Evolutionary conservation across 805 yeast genomes (phyloP).

Genomic region (Cyberlindnera xishuangbannaensis): DNA sequence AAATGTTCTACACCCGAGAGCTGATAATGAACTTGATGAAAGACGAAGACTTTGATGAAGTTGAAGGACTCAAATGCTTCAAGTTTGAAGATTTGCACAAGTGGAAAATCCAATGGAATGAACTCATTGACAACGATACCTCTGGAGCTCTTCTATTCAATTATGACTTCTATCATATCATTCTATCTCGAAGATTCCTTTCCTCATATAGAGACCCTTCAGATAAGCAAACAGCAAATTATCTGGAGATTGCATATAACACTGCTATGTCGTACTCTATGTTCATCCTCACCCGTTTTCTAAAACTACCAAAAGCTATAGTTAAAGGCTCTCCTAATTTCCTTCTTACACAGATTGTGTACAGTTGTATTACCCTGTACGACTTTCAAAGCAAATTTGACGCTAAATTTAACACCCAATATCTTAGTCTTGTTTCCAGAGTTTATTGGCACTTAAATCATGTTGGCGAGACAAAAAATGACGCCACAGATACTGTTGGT

Average conservation of each 20-base stretch:
- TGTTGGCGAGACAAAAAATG: constrained; percentile 50
- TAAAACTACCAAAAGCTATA: constrained; percentile 38
- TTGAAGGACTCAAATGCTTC: constrained; percentile 15
- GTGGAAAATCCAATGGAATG: constrained; percentile 43
- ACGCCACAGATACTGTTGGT: constrained; percentile 56
- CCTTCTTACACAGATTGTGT: constrained; percentile 46
- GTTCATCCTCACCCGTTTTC: constrained; percentile 38
- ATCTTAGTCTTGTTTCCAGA: constrained; percentile 42
- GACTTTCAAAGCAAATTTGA: constrained; percentile 38
- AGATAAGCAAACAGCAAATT: constrained; percentile 21
- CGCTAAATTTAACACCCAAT: constrained; percentile 33
- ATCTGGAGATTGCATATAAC: constrained; percentile 28
- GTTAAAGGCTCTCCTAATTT: constrained; percentile 52
- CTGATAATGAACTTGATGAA: constrained; percentile 19
- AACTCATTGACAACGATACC: constrained; percentile 40
- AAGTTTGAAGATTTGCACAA: constrained; percentile 22
- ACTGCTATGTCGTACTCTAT: constrained; percentile 42
- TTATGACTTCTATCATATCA: constrained; percentile 41
- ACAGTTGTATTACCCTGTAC: constrained; percentile 47
- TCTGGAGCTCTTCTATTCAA: constrained; percentile 44
- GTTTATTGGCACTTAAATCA: constrained; percentile 55
- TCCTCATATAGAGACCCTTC: constrained; percentile 23
- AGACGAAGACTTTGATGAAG: constrained; percentile 15
- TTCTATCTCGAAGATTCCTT: constrained; percentile 33
- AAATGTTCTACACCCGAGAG: constrained; percentile 22